These are phyloP conservation scores for Perkinsus olseni DNA, from an alignment of 169 alveolate genomes.

Conservation along the genomic window DNA sequence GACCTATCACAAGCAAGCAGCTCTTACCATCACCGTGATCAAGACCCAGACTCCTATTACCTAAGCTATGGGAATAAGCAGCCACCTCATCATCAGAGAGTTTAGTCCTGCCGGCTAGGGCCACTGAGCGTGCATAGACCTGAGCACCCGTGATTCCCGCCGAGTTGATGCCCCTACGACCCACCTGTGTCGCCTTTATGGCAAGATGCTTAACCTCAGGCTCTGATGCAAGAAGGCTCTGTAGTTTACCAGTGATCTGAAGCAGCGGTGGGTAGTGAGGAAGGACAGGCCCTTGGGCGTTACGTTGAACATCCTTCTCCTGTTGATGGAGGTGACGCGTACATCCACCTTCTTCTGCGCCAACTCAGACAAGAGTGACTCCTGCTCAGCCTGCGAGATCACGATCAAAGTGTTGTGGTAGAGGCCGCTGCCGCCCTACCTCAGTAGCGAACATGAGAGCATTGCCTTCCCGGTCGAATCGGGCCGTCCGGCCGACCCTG, in stretches of 20 bases:
- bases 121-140: background rate
- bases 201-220: constrained; percentile 25
- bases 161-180: constrained; percentile 9
- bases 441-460: constrained; percentile 43
- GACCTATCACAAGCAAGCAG: too few relatives aligned
- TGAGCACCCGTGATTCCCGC: constrained; percentile 14
- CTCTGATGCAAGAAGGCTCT: background rate
- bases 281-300: constrained; percentile 17
- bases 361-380: background rate
- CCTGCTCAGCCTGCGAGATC: background rate
- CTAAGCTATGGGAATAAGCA: constrained; percentile 9
- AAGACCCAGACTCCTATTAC: background rate
- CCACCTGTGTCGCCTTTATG: constrained; percentile 15
- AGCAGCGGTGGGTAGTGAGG: too few relatives aligned
- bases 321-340: constrained; percentile 14
- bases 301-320: constrained; percentile 3
- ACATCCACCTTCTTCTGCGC: constrained; percentile 14
- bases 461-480: constrained; percentile 78
- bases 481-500: constrained; percentile 90
- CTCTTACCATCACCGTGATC: too few relatives aligned
- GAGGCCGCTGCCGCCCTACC: constrained; percentile 21
- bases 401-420: constrained; percentile 7
- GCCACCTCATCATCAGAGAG: background rate
- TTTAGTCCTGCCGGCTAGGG: background rate
- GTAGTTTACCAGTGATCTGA: background rate